Conservation (phyloP, 805 yeast genomes). For the Kurtzmaniella cleridarum region DNA sequence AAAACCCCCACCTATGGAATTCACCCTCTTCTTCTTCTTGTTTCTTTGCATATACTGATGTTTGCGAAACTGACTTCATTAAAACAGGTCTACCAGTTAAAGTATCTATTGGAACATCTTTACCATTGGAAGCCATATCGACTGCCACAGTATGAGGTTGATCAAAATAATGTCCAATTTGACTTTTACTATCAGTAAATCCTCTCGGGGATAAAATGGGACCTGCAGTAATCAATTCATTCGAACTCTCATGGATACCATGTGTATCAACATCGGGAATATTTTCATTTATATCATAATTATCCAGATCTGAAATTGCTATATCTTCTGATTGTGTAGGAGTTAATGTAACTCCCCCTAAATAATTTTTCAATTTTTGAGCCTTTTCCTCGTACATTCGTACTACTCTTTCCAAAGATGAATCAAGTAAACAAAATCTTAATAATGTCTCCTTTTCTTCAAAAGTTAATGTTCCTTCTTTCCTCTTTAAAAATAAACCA, state of each 20-base stretch:
- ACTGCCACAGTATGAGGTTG: conserved; percentile 70
- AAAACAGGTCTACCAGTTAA: conserved; percentile 69
- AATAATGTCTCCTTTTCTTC: conserved; percentile 53
- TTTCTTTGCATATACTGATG: conserved; percentile 61
- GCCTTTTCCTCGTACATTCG: conserved; percentile 45
- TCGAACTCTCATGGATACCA: conserved; percentile 41
- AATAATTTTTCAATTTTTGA: background rate
- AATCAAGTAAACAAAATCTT: conserved; percentile 50
- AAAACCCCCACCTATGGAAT: conserved; percentile 80
- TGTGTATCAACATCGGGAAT: background rate
- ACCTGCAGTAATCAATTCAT: conserved; percentile 47
- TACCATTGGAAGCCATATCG: conserved; percentile 53
- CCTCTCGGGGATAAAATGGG: conserved; percentile 47
- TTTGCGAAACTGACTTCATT: conserved; percentile 58
- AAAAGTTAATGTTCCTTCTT: conserved; percentile 40
- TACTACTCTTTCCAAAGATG: conserved; percentile 48
- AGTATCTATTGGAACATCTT: conserved; percentile 53
- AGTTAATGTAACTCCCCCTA: background rate
- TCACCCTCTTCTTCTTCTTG: conserved; percentile 93
- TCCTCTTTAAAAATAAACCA: conserved; percentile 41
- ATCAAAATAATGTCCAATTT: conserved; percentile 19
- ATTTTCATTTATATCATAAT: background rate
- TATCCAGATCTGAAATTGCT: background rate
- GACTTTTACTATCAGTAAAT: conserved; percentile 11
- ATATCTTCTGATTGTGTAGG: background rate